These are phyloP conservation scores for Fusarium piperis DNA, from an alignment of 2,329 filamentous ascomycete genomes.

Conservation along the genomic window DNA sequence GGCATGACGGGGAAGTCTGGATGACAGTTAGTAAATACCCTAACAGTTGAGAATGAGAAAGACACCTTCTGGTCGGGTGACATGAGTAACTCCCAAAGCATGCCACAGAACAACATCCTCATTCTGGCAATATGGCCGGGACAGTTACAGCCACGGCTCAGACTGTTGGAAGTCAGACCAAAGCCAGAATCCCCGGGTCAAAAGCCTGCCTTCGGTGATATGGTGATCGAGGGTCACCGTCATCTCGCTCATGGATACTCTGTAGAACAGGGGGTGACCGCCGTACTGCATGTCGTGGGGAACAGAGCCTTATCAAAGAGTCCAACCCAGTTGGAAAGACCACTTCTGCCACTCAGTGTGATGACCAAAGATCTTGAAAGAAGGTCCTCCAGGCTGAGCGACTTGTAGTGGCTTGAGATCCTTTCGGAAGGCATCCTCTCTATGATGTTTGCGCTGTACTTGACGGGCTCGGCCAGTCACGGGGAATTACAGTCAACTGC, in stretches of 20 bases:
- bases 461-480: slow-evolving; percentile 17
- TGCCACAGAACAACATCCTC: slow-evolving; percentile 89
- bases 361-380: slow-evolving; percentile 52
- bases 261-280: slow-evolving; percentile 65
- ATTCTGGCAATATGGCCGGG: slow-evolving; percentile 72
- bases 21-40: not conserved
- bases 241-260: slow-evolving; percentile 68
- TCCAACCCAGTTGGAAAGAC: slow-evolving; percentile 69
- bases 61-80: slow-evolving; percentile 50
- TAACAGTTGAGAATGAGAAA: not conserved
- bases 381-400: slow-evolving; percentile 70
- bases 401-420: slow-evolving; percentile 71
- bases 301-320: slow-evolving; percentile 67
- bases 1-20: slow-evolving; percentile 74
- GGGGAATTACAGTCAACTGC: slow-evolving; percentile 44
- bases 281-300: slow-evolving; percentile 69
- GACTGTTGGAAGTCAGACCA: slow-evolving; percentile 73
- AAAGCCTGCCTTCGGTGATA: slow-evolving; percentile 75
- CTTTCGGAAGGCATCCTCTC: slow-evolving; percentile 29
- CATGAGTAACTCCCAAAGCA: slow-evolving; percentile 87
- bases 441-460: slow-evolving; percentile 21
- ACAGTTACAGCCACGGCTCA: slow-evolving; percentile 69
- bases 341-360: slow-evolving; percentile 49
- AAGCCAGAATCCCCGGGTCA: slow-evolving; percentile 75
- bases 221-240: slow-evolving; percentile 65